Conservation (phyloP, 192 early-diverging fungal species). For the Backusella morwellensis region DNA sequence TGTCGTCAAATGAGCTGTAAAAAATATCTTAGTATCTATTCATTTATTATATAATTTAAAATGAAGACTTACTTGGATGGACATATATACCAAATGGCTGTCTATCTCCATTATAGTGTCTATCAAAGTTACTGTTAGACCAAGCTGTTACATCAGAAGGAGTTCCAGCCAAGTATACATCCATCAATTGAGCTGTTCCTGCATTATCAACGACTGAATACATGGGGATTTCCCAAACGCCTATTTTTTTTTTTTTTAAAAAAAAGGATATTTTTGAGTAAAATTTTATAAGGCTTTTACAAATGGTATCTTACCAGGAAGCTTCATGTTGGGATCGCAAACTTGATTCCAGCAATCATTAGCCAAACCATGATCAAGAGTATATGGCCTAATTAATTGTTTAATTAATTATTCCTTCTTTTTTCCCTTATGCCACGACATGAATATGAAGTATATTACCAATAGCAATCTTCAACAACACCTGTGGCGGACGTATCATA, state of each 20-base stretch:
- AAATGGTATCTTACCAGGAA: conserved; percentile 36
- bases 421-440: not conserved
- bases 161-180: conserved; percentile 49
- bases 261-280: not conserved
- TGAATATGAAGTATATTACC: conserved; percentile 31
- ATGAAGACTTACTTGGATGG: conserved; percentile 34
- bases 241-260: not conserved
- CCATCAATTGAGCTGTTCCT: conserved; percentile 42
- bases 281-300: not conserved
- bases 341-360: conserved; percentile 58
- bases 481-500: conserved; percentile 59
- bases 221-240: conserved; percentile 71
- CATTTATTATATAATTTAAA: not conserved
- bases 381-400: conserved; percentile 51
- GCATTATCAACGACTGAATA: conserved; percentile 48
- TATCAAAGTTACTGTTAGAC: conserved; percentile 55
- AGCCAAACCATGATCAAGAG: conserved; percentile 59
- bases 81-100: conserved; percentile 53
- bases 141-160: conserved; percentile 38
- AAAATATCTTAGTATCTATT: not conserved
- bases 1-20: conserved; percentile 40
- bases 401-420: not conserved
- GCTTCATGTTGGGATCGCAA: conserved; percentile 38
- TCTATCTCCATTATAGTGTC: conserved; percentile 50
- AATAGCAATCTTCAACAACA: conserved; percentile 45